Percentiles rank a stretch among this genome's conserved stretches.
Conservation (phyloP, 129 eudicot species). For the Deinandra increscens region DNA sequence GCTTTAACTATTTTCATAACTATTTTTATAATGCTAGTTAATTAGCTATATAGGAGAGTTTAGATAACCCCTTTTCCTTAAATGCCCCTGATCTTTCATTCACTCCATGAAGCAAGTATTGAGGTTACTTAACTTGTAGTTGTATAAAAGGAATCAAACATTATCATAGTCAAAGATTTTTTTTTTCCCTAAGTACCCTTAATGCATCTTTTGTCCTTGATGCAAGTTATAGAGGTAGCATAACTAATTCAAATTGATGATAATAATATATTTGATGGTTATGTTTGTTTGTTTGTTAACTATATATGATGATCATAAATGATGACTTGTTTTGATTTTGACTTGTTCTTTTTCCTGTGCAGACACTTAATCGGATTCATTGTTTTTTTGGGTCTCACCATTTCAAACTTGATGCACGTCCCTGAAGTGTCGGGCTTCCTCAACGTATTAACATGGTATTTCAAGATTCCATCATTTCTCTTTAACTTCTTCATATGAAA, state of each 20-base stretch:
- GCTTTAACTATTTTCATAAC: neutral
- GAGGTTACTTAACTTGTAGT: neutral
- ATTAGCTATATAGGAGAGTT: neutral
- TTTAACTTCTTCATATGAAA: slow-evolving; percentile 9
- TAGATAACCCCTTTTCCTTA: neutral
- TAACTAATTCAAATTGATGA: too few relatives aligned
- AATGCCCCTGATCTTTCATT: slow-evolving; percentile 1
- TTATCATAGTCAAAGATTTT: neutral
- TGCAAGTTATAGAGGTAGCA: slow-evolving; percentile 7
- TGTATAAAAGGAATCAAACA: neutral
- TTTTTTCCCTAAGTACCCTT: neutral
- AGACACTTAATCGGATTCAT: slow-evolving; percentile 90
- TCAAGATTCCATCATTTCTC: slow-evolving; percentile 23
- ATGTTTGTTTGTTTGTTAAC: too few relatives aligned
- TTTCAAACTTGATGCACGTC: slow-evolving; percentile 50
- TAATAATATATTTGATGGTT: too few relatives aligned
- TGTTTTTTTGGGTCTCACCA: slow-evolving; percentile 70
- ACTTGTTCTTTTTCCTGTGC: slow-evolving; percentile 39
- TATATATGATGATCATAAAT: too few relatives aligned
- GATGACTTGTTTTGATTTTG: neutral
- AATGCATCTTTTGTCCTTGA: slow-evolving; percentile 7
- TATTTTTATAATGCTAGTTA: neutral
- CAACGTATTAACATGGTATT: slow-evolving; percentile 67
- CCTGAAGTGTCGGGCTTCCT: slow-evolving; percentile 67
- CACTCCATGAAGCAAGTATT: neutral